Conservation (phyloP, 768 basidiomycete species). For the Pleurotus djamor region DNA sequence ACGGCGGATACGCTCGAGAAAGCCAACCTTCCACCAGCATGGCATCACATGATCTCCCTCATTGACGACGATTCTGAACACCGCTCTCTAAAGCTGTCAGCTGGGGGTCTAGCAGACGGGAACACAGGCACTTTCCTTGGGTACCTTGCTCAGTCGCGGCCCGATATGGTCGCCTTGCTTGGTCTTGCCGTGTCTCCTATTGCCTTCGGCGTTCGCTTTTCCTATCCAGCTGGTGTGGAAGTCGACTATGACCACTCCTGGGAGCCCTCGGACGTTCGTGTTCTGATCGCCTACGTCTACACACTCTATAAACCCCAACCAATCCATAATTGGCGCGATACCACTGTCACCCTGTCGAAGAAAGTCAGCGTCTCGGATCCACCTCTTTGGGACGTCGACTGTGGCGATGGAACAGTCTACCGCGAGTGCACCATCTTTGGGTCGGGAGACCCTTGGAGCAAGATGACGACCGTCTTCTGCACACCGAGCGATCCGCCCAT, state of each 20-base stretch:
- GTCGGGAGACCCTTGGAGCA: neutral
- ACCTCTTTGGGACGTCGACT: neutral
- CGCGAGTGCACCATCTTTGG: neutral
- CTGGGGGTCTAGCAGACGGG: neutral
- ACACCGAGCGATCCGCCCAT: neutral
- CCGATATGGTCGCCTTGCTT: neutral
- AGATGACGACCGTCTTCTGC: neutral
- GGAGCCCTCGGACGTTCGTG: neutral
- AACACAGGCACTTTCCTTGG: neutral
- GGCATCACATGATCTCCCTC: neutral
- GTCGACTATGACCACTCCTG: neutral
- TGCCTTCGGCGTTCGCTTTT: neutral
- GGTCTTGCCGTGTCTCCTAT: neutral
- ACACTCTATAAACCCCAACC: neutral
- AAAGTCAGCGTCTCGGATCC: neutral
- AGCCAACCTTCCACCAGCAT: neutral
- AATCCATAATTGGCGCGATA: neutral
- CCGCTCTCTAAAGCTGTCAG: no score
- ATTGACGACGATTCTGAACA: neutral
- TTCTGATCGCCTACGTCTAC: conserved; percentile 2
- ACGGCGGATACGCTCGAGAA: neutral
- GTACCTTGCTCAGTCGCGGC: neutral
- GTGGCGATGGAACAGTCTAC: neutral
- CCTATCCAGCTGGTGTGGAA: neutral
- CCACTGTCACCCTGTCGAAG: neutral